phyloP scores from a whole-genome alignment of 78 protist species.

The Cavenderia fasciculata region DNA sequence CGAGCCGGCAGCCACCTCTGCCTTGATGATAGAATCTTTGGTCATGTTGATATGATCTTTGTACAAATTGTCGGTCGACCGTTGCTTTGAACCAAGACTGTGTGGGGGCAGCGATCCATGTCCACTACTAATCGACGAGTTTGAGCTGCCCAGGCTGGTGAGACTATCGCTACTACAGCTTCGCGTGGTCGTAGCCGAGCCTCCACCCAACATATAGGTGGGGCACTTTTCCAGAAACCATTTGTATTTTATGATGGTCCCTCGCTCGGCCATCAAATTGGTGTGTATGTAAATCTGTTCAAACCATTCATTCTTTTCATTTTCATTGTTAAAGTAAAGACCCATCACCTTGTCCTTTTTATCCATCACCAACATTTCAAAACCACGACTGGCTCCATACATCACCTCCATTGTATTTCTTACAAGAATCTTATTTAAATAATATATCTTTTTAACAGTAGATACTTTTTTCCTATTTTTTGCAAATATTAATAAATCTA shows the following conservation, averaged over 20 bases:
- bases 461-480: constrained; percentile 49
- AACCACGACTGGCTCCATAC: constrained; percentile 35
- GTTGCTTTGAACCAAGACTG: background rate
- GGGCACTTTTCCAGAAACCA: constrained; percentile 49
- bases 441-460: constrained; percentile 7
- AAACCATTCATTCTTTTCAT: constrained; percentile 60
- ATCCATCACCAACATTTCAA: constrained; percentile 20
- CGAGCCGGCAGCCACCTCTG: constrained; percentile 10
- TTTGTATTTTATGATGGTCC: constrained; percentile 14
- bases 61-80: background rate
- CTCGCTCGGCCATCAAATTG: constrained; percentile 7
- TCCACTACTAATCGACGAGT: background rate
- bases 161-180: constrained; percentile 9
- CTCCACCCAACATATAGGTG: background rate
- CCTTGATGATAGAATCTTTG: background rate
- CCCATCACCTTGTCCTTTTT: constrained; percentile 49
- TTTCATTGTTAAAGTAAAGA: constrained; percentile 16
- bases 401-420: constrained; percentile 27
- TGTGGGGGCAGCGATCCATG: background rate
- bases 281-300: constrained; percentile 6
- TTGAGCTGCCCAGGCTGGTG: background rate
- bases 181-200: background rate
- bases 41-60: background rate
- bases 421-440: constrained; percentile 16
- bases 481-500: constrained; percentile 34